These are phyloP conservation scores for Turnera subulata DNA, from an alignment of 345 rosid genomes.

Conservation along the genomic window DNA sequence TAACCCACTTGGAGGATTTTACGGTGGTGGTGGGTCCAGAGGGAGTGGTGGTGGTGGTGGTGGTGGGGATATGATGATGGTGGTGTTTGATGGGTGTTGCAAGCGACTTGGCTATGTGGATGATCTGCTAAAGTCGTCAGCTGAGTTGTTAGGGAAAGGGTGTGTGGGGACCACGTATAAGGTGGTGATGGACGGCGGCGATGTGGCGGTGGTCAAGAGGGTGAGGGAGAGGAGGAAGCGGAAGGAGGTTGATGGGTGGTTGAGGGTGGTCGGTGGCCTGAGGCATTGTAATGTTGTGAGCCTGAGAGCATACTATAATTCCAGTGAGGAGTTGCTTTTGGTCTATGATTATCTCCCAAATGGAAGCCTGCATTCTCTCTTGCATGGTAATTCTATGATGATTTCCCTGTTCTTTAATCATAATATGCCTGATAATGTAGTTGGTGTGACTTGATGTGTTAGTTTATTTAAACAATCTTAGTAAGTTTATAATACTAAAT, in stretches of 20 bases:
- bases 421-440: neutral
- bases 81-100: constrained; percentile 37
- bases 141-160: constrained; percentile 49
- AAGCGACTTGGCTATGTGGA: constrained; percentile 26
- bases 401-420: neutral
- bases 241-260: constrained; percentile 31
- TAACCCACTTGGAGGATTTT: constrained; percentile 6
- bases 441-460: neutral
- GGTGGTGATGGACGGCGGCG: constrained; percentile 33
- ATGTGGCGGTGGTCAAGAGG: constrained; percentile 41
- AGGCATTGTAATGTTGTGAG: constrained; percentile 36
- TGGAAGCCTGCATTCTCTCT: constrained; percentile 40
- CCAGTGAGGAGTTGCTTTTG: constrained; percentile 36
- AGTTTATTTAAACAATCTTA: neutral
- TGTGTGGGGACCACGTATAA: constrained; percentile 37
- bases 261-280: constrained; percentile 31
- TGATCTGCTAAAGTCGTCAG: constrained; percentile 40
- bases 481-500: too few relatives aligned
- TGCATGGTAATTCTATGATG: constrained; percentile 30
- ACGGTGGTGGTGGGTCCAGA: neutral
- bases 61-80: constrained; percentile 21
- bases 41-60: constrained; percentile 3
- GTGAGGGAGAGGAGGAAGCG: constrained; percentile 27
- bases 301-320: constrained; percentile 33
- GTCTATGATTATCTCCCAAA: constrained; percentile 32